phyloP scores from a whole-genome alignment of 345 rosid species.

The Hibiscus tridactylites region DNA sequence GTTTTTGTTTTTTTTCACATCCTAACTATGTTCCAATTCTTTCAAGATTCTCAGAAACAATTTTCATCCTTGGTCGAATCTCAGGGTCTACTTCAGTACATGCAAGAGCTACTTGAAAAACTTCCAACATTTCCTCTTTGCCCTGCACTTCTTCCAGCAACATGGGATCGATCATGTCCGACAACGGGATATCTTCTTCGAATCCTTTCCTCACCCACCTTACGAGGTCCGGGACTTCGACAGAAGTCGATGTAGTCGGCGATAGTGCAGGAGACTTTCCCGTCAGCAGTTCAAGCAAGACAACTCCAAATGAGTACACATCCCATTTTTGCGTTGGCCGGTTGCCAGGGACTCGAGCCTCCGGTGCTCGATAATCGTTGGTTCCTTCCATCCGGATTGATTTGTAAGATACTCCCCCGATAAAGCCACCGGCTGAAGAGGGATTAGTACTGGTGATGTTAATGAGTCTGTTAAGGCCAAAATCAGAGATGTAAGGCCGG shows the following conservation, averaged over 20 bases:
- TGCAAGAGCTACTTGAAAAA: conserved; percentile 75
- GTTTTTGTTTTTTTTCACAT: background rate
- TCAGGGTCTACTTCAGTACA: conserved; percentile 88
- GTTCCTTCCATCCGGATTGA: conserved; percentile 45
- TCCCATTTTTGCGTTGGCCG: conserved; percentile 84
- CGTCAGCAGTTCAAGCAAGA: conserved; percentile 71
- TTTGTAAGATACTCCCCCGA: conserved; percentile 73
- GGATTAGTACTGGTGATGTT: conserved; percentile 60
- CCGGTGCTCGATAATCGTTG: conserved; percentile 75
- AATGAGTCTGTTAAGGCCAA: conserved; percentile 73
- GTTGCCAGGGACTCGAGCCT: conserved; percentile 57
- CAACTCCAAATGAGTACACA: conserved; percentile 75
- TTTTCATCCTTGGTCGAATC: conserved; percentile 87
- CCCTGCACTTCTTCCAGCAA: conserved; percentile 88
- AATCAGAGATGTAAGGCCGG: conserved; percentile 69
- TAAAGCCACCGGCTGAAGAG: conserved; percentile 63
- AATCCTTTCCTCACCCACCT: conserved; percentile 93
- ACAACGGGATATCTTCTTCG: conserved; percentile 67
- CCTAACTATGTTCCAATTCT: conserved; percentile 40
- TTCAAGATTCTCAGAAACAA: conserved; percentile 73
- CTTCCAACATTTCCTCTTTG: conserved; percentile 77
- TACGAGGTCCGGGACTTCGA: conserved; percentile 74
- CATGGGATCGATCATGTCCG: conserved; percentile 83
- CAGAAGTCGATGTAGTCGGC: conserved; percentile 54
- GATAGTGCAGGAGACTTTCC: conserved; percentile 87